Percentiles rank a stretch among this genome's conserved stretches.
These are phyloP conservation scores for Pilasporangium apinafurcum DNA, from an alignment of 352 stramenopile genomes.

Conservation along the genomic window DNA sequence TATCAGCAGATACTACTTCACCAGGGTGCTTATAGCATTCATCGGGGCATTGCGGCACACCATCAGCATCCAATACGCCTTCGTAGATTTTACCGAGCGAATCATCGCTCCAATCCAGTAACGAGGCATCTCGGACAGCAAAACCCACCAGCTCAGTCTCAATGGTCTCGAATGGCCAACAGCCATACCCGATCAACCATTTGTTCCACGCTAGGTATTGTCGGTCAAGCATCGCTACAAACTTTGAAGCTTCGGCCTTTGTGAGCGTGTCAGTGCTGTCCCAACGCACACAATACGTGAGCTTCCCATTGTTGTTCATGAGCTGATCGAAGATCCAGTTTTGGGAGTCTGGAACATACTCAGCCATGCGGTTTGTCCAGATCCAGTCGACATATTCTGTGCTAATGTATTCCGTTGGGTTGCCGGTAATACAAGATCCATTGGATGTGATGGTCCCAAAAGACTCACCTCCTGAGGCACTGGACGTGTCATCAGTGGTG, in stretches of 20 bases:
- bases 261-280: conserved; percentile 36
- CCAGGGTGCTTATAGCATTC: conserved; percentile 32
- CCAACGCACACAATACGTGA: conserved; percentile 44
- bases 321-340: conserved; percentile 40
- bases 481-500: no score
- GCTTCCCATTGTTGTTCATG: conserved; percentile 25
- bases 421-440: conserved; percentile 11
- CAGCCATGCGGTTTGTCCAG: conserved; percentile 15
- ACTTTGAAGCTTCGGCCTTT: conserved; percentile 29
- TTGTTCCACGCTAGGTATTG: conserved; percentile 32
- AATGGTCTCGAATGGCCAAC: conserved; percentile 29
- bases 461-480: no score
- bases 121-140: conserved; percentile 21
- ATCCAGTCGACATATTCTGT: conserved; percentile 18
- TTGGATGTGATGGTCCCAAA: no score
- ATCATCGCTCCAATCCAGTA: conserved; percentile 36
- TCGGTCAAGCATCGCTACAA: conserved; percentile 32
- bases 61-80: conserved; percentile 15
- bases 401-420: conserved; percentile 18
- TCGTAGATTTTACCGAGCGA: conserved; percentile 26
- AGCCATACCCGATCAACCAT: conserved; percentile 24
- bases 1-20: conserved; percentile 21
- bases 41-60: conserved; percentile 21
- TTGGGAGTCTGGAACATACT: conserved; percentile 3
- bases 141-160: conserved; percentile 34